Base-by-base conservation (phyloP, 1,284 basidiomycete genomes). In the Fomitopsis palustris region DNA sequence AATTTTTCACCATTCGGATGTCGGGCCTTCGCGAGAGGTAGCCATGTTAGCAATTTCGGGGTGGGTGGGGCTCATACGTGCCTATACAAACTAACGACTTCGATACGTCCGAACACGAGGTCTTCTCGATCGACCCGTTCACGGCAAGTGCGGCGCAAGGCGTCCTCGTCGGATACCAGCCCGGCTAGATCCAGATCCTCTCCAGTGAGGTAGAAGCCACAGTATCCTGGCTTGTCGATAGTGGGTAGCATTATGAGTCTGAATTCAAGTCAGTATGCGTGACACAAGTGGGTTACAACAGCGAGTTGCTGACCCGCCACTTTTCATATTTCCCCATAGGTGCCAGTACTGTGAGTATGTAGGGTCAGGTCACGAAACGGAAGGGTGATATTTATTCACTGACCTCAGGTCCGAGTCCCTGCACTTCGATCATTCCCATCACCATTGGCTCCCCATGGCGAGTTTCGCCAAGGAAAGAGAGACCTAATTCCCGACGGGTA, bases 1-100 rank as follows among this genome's bases (percentile, higher is more conserved):
- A 74, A 49, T 70, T 69, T 38, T 75, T 67, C 2, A 72, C 72
- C 70, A 76, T 74, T 1, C 75, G 64, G 43, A 77, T 72, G 60
- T 75, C 77, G 0, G 74, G 70, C 33, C 77, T 78, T 25, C 16
- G 16, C 35, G 12, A 37, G 10, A 14, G 12, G 35, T 14, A 52
- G 7, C 6, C 35, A 37, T 9, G 4, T 37, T 9, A 42, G 14
- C 2, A 27, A 25, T 14, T 7, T 54, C 14, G 2, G 21, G 16
- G 9, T 12, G 25, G 21, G 6, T 19, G 3, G 4, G 10, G 33
- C 4, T 14, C 33, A 37, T 8, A 17, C 53, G 6, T 19, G 62
- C 62, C 45, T 53, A 33, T 45, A 64, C 16, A 57, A 51, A 5
- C 54, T 38, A n/a, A 59, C 52, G 33, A 27, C 55, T 17, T 23